Evolutionary conservation across 2,329 filamentous ascomycete genomes (phyloP).

Genomic region (Cercospora sojina): DNA sequence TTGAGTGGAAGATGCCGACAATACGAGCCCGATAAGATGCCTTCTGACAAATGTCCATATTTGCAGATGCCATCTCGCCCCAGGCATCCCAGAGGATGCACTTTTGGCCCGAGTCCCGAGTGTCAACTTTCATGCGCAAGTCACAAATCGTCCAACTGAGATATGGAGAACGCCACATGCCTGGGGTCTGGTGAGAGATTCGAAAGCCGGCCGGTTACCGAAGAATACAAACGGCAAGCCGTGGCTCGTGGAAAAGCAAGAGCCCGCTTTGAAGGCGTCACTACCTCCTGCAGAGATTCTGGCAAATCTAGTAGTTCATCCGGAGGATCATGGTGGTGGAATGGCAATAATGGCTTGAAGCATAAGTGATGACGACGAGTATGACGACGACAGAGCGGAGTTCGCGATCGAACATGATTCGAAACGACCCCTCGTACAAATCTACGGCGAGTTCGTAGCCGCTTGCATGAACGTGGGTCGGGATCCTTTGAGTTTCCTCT

Average conservation of each 20-base stretch:
- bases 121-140: background rate
- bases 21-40: background rate
- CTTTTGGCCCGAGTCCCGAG: background rate
- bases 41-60: background rate
- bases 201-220: background rate
- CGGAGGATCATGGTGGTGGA: background rate
- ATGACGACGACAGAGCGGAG: background rate
- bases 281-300: background rate
- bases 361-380: background rate
- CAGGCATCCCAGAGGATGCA: background rate
- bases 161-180: background rate
- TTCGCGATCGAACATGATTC: background rate
- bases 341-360: background rate
- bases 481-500: background rate
- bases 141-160: background rate
- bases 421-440: background rate
- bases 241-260: background rate
- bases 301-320: background rate
- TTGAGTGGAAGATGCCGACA: background rate
- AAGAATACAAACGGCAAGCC: background rate
- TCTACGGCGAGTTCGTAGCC: background rate
- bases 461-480: background rate
- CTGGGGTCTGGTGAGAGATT: background rate
- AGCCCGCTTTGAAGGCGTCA: background rate
- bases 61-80: background rate